A percentile compares a stretch with the other conserved stretches of the same genome.
Conservation (phyloP, 2,329 filamentous ascomycete species). For the Verticillium dahliae region DNA sequence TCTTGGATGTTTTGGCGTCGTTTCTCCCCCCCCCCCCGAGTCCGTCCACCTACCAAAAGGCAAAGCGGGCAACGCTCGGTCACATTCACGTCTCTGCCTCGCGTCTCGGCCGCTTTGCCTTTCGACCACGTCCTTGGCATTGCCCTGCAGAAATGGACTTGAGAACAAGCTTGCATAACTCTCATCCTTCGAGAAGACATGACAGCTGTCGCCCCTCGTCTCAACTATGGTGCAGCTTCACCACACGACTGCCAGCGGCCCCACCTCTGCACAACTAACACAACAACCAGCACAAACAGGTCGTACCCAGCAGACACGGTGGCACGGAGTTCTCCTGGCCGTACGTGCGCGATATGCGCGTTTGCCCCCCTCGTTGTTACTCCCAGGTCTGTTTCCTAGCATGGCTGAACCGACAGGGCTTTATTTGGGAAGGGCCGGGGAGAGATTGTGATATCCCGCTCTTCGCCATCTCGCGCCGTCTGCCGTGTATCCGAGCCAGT, state of each 20-base stretch:
- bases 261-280: not conserved
- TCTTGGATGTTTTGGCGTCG: not conserved
- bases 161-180: not conserved
- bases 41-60: not conserved
- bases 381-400: not conserved
- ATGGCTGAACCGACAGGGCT: not conserved
- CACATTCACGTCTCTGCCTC: not conserved
- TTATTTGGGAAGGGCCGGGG: no score
- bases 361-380: not conserved
- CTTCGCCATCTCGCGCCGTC: not conserved
- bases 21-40: not conserved
- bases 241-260: not conserved
- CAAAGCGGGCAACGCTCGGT: not conserved
- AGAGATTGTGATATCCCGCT: no score
- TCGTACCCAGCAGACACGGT: not conserved
- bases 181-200: not conserved
- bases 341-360: not conserved
- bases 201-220: not conserved
- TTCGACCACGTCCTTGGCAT: not conserved
- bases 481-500: not conserved
- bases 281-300: not conserved
- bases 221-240: not conserved
- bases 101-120: not conserved
- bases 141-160: not conserved
- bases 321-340: not conserved